Conservation (phyloP, 257 asterid species). For the Leptodermis oblonga region DNA sequence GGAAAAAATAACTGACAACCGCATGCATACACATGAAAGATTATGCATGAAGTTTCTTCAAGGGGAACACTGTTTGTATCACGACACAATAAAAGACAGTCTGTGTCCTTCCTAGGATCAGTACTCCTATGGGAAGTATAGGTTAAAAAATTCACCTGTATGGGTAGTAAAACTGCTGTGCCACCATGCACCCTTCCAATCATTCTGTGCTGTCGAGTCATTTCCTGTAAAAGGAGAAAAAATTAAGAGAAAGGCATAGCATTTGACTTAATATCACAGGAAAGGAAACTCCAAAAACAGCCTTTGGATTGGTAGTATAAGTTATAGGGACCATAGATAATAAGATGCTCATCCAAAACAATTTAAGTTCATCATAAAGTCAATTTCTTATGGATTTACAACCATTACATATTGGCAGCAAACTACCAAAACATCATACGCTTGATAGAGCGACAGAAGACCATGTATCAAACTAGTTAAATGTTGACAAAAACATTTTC, state of each 20-base stretch:
- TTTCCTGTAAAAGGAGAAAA: constrained; percentile 39
- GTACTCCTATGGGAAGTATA: not conserved
- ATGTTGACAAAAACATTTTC: not conserved
- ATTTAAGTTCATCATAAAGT: not conserved
- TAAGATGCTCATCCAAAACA: not conserved
- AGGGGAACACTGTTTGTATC: not conserved
- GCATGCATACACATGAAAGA: not conserved
- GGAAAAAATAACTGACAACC: not conserved
- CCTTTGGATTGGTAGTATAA: not conserved
- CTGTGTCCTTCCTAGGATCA: not conserved
- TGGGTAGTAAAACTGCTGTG: constrained; percentile 73
- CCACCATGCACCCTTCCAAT: constrained; percentile 95
- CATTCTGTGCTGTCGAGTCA: constrained; percentile 49
- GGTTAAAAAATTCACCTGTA: constrained; percentile 37
- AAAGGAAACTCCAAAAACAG: not conserved
- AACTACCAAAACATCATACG: not conserved
- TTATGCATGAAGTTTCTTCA: not conserved
- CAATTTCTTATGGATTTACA: not conserved
- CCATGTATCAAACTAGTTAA: not conserved
- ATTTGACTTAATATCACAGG: not conserved
- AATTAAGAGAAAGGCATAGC: not conserved
- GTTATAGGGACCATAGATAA: not conserved
- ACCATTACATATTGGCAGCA: not conserved
- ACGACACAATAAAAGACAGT: not conserved
- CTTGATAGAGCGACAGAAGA: not conserved